A percentile compares a stretch with the other conserved stretches of the same genome.
Conservation (phyloP, 23 red algal species). For the Gracilariopsis chorda region DNA sequence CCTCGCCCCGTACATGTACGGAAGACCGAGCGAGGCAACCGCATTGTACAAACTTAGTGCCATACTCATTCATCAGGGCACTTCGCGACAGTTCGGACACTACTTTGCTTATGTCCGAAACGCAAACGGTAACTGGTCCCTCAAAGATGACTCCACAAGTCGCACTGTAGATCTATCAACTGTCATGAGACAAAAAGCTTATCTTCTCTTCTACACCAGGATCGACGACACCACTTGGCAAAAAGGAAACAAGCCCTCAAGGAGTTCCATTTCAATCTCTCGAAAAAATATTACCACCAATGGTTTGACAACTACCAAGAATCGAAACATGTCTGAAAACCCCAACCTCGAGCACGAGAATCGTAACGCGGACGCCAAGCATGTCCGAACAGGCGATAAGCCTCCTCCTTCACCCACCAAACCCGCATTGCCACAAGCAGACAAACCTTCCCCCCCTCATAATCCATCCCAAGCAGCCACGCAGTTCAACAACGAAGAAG, state of each 20-base stretch:
- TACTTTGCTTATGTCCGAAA: conserved; percentile 61
- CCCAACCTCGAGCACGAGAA: not conserved
- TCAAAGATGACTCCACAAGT: conserved; percentile 73
- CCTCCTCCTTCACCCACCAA: too few species aligned
- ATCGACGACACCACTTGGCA: not conserved
- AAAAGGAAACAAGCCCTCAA: not conserved
- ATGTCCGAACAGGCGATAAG: not conserved
- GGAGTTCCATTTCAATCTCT: not conserved
- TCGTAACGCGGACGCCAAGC: not conserved
- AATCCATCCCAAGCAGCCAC: not conserved
- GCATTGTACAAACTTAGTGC: conserved; percentile 52
- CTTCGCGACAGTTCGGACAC: conserved; percentile 35
- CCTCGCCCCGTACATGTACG: conserved; percentile 55
- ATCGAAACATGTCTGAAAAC: not conserved
- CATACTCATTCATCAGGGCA: conserved; percentile 67
- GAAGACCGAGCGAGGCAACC: not conserved
- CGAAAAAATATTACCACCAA: not conserved
- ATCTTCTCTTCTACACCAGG: conserved; percentile 87
- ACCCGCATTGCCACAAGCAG: not conserved
- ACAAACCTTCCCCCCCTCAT: not conserved
- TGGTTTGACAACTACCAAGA: not conserved
- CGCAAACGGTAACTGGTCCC: conserved; percentile 68
- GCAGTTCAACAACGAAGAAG: not conserved
- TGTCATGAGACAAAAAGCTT: conserved; percentile 74
- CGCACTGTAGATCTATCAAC: conserved; percentile 14